Conservation (phyloP, 176 grass and related monocot genomes). For the Leersia perrieri region DNA sequence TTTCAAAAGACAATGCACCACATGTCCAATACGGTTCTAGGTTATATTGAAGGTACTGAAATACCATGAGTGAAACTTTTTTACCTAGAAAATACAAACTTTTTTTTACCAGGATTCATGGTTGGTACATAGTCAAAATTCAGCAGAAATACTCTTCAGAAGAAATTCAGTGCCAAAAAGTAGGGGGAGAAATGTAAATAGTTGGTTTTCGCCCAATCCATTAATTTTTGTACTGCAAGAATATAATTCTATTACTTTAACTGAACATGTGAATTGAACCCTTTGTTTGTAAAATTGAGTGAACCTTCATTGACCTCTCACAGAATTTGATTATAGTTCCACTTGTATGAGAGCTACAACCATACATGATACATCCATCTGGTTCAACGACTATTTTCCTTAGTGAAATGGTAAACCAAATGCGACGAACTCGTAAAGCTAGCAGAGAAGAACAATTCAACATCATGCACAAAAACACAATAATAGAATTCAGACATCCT, state of each 20-base stretch:
- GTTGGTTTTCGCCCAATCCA: not conserved
- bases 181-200: not conserved
- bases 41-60: not conserved
- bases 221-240: not conserved
- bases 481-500: not conserved
- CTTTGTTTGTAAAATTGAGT: not conserved
- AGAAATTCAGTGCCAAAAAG: not conserved
- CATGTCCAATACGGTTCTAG: not conserved
- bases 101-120: not conserved
- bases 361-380: not conserved
- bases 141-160: not conserved
- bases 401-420: slow-evolving; percentile 39
- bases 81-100: not conserved
- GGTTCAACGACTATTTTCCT: not conserved
- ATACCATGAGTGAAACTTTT: slow-evolving; percentile 5
- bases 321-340: not conserved
- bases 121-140: not conserved
- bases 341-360: not conserved
- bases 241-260: not conserved
- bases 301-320: not conserved
- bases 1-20: not conserved
- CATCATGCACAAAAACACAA: not conserved
- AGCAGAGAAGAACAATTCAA: slow-evolving; percentile 10
- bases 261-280: not conserved
- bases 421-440: slow-evolving; percentile 8